These are phyloP conservation scores for Trypanosoma rangeli DNA, from an alignment of 208 protist species.

Conservation along the genomic window DNA sequence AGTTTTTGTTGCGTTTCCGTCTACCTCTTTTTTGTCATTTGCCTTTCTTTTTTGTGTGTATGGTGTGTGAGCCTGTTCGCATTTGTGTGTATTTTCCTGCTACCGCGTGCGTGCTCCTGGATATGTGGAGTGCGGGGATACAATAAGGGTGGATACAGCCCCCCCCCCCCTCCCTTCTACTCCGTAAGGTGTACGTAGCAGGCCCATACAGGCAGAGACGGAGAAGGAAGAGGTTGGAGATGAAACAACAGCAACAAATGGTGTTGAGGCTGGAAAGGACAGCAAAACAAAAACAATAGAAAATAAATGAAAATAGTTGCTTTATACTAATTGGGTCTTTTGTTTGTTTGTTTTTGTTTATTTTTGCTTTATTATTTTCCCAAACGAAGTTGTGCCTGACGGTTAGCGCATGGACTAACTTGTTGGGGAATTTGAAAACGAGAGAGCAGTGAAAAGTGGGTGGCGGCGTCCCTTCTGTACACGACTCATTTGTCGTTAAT, in stretches of 20 bases:
- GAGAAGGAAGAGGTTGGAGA: neutral
- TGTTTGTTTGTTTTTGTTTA: neutral
- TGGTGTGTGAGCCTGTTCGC: neutral
- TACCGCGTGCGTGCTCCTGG: neutral
- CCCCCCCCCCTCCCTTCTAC: too few species aligned
- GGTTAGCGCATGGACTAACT: neutral
- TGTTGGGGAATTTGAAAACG: neutral
- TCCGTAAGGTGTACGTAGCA: neutral
- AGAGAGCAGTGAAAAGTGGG: neutral
- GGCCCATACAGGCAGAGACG: neutral
- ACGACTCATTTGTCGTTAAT: neutral
- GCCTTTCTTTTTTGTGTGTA: neutral
- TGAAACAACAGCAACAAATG: too few species aligned
- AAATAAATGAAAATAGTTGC: neutral
- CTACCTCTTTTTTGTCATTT: conserved; percentile 12
- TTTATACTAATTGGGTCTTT: neutral
- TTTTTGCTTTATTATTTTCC: neutral
- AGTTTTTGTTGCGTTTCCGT: conserved; percentile 13
- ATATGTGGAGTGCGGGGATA: neutral
- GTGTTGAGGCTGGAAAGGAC: neutral
- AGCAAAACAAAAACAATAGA: neutral
- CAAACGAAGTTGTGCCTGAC: neutral
- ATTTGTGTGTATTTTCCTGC: neutral
- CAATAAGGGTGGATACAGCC: neutral
- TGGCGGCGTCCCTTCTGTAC: neutral